These are phyloP conservation scores for Tylopilus orsonianus DNA, from an alignment of 1,284 basidiomycete species.

Conservation along the genomic window DNA sequence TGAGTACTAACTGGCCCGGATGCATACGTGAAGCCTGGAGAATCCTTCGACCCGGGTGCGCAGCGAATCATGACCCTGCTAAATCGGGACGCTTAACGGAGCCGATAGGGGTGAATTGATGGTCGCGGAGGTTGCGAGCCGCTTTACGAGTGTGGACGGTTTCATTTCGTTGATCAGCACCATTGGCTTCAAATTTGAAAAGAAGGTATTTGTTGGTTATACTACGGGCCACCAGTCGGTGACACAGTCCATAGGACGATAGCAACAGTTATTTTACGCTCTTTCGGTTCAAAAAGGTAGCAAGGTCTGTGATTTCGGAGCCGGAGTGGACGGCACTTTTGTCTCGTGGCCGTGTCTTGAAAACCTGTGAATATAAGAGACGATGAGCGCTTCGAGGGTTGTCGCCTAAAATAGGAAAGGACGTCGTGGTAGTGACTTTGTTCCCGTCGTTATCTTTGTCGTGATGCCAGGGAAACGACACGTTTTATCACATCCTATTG, in stretches of 20 bases:
- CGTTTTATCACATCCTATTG: conserved; percentile 69
- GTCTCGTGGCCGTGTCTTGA: conserved; percentile 65
- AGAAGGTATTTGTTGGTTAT: conserved; percentile 54
- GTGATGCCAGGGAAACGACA: conserved; percentile 42
- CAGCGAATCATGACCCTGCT: conserved; percentile 20
- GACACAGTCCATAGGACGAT: conserved; percentile 55
- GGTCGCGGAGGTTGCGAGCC: conserved; percentile 94
- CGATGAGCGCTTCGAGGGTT: conserved; percentile 50
- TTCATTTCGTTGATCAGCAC: conserved; percentile 73
- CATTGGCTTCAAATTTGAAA: conserved; percentile 79
- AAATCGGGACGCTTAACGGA: conserved; percentile 11
- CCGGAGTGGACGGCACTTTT: conserved; percentile 67
- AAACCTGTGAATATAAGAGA: conserved; percentile 97
- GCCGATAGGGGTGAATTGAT: conserved; percentile 76
- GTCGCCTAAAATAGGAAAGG: conserved; percentile 6
- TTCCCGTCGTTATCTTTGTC: conserved; percentile 5
- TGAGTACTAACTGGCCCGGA: conserved; percentile 95
- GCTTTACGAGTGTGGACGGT: conserved; percentile 73
- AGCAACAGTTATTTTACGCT: conserved; percentile 87
- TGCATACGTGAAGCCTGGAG: conserved; percentile 90
- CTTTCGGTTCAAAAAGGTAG: conserved; percentile 79
- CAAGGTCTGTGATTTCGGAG: conserved; percentile 47
- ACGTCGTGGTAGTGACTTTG: neutral
- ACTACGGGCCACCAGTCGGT: neutral
- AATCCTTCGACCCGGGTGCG: conserved; percentile 78